Evolutionary conservation across 176 grass and related monocot species (phyloP).

Genomic region (Hordeum marinum): DNA sequence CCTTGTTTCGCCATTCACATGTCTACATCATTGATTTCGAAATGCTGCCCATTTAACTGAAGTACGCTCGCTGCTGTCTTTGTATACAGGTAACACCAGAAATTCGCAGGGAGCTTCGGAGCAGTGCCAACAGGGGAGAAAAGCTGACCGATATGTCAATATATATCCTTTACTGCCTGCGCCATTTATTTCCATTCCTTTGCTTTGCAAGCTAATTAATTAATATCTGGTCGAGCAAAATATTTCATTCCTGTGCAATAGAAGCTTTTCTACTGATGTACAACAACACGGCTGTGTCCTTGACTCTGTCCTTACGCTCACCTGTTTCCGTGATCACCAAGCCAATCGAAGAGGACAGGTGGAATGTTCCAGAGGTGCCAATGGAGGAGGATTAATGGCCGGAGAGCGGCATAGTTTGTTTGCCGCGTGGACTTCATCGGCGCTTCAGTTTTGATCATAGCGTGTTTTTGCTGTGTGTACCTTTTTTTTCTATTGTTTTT

Average conservation of each 20-base stretch:
- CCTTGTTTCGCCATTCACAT: not conserved
- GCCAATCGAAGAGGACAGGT: slow-evolving; percentile 76
- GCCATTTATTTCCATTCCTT: not conserved
- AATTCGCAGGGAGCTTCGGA: slow-evolving; percentile 72
- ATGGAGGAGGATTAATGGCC: slow-evolving; percentile 68
- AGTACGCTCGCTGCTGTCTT: not conserved
- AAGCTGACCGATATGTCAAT: slow-evolving; percentile 49
- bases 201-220: not conserved
- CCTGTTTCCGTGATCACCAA: slow-evolving; percentile 65
- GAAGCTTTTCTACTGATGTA: not conserved
- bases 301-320: slow-evolving; percentile 53
- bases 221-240: not conserved
- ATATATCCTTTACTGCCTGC: slow-evolving; percentile 55
- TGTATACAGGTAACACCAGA: slow-evolving; percentile 76
- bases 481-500: not conserved
- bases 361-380: slow-evolving; percentile 72
- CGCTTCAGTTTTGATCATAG: not conserved
- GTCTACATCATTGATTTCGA: not conserved
- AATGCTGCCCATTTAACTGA: not conserved
- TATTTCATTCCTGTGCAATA: not conserved
- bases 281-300: slow-evolving; percentile 23
- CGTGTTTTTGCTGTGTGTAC: not conserved
- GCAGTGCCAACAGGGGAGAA: slow-evolving; percentile 62
- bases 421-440: not conserved
- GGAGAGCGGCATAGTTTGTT: not conserved